Evolutionary conservation across 2,329 filamentous ascomycete species (phyloP).

Genomic region (Aureobasidium namibiae): DNA sequence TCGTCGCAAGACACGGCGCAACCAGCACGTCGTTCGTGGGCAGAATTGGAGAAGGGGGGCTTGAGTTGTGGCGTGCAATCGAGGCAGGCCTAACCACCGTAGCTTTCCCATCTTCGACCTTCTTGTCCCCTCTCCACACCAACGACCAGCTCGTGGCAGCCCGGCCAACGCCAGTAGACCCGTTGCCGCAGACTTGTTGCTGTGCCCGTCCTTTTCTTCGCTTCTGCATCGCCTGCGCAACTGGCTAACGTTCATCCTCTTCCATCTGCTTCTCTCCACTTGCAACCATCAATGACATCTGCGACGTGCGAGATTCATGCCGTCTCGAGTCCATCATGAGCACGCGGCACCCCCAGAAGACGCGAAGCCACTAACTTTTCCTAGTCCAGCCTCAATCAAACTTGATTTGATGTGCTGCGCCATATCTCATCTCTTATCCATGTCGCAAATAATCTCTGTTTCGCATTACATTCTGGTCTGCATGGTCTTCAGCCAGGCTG

Average conservation of each 20-base stretch:
- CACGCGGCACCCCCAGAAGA: conserved; percentile 6
- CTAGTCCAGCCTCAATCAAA: conserved; percentile 11
- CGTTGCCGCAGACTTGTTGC: background rate
- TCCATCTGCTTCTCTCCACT: background rate
- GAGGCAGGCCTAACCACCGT: conserved; percentile 5
- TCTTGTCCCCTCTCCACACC: conserved; percentile 4
- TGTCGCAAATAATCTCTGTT: conserved; percentile 1
- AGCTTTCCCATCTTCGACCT: background rate
- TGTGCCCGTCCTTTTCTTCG: background rate
- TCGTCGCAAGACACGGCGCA: conserved; percentile 7
- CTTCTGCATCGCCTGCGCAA: conserved; percentile 6
- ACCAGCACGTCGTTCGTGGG: conserved; percentile 9
- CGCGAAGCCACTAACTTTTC: conserved; percentile 5
- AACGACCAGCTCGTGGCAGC: conserved; percentile 10
- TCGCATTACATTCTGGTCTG: background rate
- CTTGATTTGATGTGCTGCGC: conserved; percentile 9
- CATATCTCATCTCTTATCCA: conserved; percentile 10
- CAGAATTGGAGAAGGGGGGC: conserved; percentile 6
- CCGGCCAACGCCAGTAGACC: conserved; percentile 11
- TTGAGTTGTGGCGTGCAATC: conserved; percentile 3
- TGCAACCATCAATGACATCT: conserved; percentile 2
- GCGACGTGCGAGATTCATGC: background rate
- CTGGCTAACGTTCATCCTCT: background rate
- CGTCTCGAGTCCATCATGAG: conserved; percentile 1
- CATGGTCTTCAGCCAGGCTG: background rate